phyloP scores from a whole-genome alignment of 768 basidiomycete genomes.

The Serpula lacrymans region DNA sequence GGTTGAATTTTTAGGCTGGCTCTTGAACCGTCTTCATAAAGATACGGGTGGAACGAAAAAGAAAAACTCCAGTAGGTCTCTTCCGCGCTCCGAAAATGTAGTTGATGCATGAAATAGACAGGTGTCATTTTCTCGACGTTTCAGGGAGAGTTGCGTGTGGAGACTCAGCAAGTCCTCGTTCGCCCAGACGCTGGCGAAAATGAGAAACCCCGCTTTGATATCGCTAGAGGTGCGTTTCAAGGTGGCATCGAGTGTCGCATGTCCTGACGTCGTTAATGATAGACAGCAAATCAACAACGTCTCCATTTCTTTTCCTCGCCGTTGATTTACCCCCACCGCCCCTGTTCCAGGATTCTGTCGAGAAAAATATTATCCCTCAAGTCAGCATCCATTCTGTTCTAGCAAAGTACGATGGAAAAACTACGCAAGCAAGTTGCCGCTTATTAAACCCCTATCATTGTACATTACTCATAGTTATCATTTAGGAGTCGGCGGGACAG shows the following conservation, averaged over 20 bases:
- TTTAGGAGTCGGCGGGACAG: conserved; percentile 79
- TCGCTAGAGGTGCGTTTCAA: conserved; percentile 73
- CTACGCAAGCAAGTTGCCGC: conserved; percentile 65
- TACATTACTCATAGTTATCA: conserved; percentile 8
- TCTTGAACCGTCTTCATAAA: conserved; percentile 89
- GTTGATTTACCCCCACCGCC: conserved; percentile 98
- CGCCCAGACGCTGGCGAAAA: conserved; percentile 72
- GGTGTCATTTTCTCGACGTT: conserved; percentile 92
- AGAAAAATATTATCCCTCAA: conserved; percentile 99
- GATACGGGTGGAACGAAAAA: conserved; percentile 95
- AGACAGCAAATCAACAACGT: conserved; percentile 84
- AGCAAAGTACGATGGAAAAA: conserved; percentile 90
- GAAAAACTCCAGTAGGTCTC: conserved; percentile 75
- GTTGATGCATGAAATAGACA: conserved; percentile 29
- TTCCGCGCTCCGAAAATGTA: conserved; percentile 10
- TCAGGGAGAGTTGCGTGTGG: conserved; percentile 89
- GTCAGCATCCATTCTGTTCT: conserved; percentile 87
- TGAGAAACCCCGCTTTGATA: conserved; percentile 88
- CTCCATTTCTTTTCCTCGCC: conserved; percentile 94
- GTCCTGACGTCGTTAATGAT: conserved; percentile 11
- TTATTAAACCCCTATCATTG: conserved; percentile 14
- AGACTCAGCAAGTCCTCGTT: conserved; percentile 90
- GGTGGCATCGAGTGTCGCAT: background rate
- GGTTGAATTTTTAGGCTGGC: conserved; percentile 92
- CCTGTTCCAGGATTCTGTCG: conserved; percentile 90